Percentiles rank a stretch among this genome's conserved stretches.
Conservation (phyloP, 768 basidiomycete genomes). For the Amanita rubescens region DNA sequence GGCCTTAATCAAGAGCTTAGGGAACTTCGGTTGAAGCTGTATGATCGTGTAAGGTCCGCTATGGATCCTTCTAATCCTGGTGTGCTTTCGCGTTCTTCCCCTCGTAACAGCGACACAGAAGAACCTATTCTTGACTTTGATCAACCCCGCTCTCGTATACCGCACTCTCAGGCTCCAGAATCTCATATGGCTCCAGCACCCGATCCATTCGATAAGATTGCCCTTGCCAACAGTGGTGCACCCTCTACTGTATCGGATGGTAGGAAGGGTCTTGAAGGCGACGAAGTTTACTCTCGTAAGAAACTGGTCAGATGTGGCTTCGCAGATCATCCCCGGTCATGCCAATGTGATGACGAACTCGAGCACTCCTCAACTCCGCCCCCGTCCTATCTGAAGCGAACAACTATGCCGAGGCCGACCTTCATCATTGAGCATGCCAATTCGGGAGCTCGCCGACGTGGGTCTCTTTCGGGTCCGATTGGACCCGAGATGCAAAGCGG, state of each 20-base stretch:
- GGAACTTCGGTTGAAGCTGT: conserved; percentile 12
- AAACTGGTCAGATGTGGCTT: conserved; percentile 16
- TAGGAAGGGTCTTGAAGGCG: conserved; percentile 21
- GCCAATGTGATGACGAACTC: conserved; percentile 9
- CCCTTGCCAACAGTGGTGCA: conserved; percentile 20
- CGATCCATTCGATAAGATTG: conserved; percentile 28
- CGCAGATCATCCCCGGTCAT: conserved; percentile 16
- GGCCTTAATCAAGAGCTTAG: conserved; percentile 22
- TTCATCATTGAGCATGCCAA: conserved; percentile 4
- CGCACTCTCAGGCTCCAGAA: conserved; percentile 25
- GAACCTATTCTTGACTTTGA: conserved; percentile 15
- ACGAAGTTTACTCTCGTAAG: conserved; percentile 5
- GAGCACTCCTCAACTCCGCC: conserved; percentile 4
- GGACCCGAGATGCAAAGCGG: background rate
- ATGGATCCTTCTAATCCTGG: background rate
- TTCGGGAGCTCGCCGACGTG: background rate
- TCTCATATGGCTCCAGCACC: conserved; percentile 37
- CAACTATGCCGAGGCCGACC: conserved; percentile 3
- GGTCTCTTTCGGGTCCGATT: background rate
- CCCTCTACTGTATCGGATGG: conserved; percentile 30
- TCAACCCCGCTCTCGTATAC: conserved; percentile 23
- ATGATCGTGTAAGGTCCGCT: background rate
- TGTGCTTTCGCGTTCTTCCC: background rate
- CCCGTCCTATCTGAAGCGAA: conserved; percentile 11
- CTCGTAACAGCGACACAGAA: background rate